Evolutionary conservation across 805 yeast species (phyloP).

Genomic region (Ogataea ganodermae): DNA sequence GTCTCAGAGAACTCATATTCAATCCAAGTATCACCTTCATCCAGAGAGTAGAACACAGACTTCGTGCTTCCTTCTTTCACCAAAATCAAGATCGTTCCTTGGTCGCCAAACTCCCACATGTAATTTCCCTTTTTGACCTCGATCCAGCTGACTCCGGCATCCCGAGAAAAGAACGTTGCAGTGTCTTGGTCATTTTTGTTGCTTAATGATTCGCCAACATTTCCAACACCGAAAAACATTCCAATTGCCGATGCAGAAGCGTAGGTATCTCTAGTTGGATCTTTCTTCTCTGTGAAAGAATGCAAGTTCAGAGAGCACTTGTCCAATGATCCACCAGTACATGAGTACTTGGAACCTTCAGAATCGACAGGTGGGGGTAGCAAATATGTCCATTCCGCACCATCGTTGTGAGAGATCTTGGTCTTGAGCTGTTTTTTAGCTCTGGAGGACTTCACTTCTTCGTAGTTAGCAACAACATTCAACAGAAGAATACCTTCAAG

Average conservation of each 20-base stretch:
- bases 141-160: slow-evolving; percentile 89
- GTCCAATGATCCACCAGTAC: slow-evolving; percentile 47
- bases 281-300: slow-evolving; percentile 86
- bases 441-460: slow-evolving; percentile 36
- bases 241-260: slow-evolving; percentile 92
- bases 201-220: slow-evolving; percentile 68
- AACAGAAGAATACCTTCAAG: slow-evolving; percentile 82
- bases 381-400: slow-evolving; percentile 79
- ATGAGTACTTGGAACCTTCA: slow-evolving; percentile 55
- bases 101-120: slow-evolving; percentile 97
- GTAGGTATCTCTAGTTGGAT: slow-evolving; percentile 72
- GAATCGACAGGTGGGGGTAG: slow-evolving; percentile 70
- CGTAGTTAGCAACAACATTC: slow-evolving; percentile 64
- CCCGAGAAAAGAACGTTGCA: slow-evolving; percentile 77
- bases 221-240: slow-evolving; percentile 87
- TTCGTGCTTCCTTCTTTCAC: slow-evolving; percentile 64
- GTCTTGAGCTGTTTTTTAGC: slow-evolving; percentile 62
- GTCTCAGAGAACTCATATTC: slow-evolving; percentile 62
- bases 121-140: slow-evolving; percentile 72
- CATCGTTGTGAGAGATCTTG: slow-evolving; percentile 84
- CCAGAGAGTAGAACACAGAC: slow-evolving; percentile 62
- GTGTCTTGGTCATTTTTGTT: slow-evolving; percentile 43
- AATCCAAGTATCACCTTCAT: slow-evolving; percentile 79
- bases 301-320: slow-evolving; percentile 83
- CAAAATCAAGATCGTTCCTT: slow-evolving; percentile 81